Base-by-base conservation (phyloP, 2,329 filamentous ascomycete species). In the Fusarium sp. region DNA sequence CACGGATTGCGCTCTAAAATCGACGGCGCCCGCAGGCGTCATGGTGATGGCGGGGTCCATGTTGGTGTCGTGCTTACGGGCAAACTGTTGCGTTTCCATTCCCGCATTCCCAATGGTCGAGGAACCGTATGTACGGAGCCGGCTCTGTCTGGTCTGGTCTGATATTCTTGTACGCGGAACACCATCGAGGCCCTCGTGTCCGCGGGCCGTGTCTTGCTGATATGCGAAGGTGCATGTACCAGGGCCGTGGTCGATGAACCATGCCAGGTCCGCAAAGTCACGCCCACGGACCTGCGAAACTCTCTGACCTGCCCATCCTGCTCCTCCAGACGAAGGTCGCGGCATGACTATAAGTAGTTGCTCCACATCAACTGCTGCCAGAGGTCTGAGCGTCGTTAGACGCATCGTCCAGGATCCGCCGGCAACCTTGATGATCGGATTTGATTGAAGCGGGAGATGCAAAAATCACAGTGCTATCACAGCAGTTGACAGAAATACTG, bases 351-450 rank as follows among this genome's bases (percentile, higher is more conserved):
- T 59, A 71, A 74, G 68, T 72, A 67, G 62, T 57, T 60, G 58
- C 69, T 75, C 72, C 72, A 75, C 72, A 70, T 68, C 32, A 45
- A 50, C 41, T 66, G 66, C 68, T 74, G 58, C 72, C 72, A 67
- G 67, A 70, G 68, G 72, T 52, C 72, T 74, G 72, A 73, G 69
- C 69, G 72, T 67, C 63, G 27, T 62, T 70, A 59, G 61, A 70
- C 64, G 54, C 66, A 73, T 75, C 35, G 39, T 16, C 41, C 30
- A 41, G 72, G 73, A 52, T 75, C 64, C 67, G 64, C 66, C 50
- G 27, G 52, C 60, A 64, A 75, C 72, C 72, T 75, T 75, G 72
- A 75, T 75, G 72, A 73, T 73, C 66, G 62, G 64, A 48, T 27
- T 57, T 63, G 27, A 37, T 39, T 59, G 4, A 16, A 41, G 56